Conservation (phyloP, 805 yeast species). For the Maudiozyma saulgeensis region DNA sequence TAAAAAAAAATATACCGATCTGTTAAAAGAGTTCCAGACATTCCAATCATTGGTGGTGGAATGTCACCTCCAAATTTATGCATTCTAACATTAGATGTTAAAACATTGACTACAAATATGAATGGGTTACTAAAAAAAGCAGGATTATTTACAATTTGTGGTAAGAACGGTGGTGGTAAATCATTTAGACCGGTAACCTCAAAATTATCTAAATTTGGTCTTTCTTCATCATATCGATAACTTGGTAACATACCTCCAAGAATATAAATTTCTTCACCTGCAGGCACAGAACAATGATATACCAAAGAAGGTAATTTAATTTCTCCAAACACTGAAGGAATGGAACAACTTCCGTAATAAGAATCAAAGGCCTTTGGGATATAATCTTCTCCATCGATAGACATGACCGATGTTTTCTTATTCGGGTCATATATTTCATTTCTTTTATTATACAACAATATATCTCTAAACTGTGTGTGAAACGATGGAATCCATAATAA, state of each 20-base stretch:
- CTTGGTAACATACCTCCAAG: slow-evolving; percentile 39
- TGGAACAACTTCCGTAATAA: slow-evolving; percentile 16
- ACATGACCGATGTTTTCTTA: slow-evolving; percentile 6
- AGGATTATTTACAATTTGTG: slow-evolving; percentile 35
- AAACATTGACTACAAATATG: slow-evolving; percentile 30
- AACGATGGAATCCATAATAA: slow-evolving; percentile 23
- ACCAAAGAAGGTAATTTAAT: slow-evolving; percentile 33
- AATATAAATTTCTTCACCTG: slow-evolving; percentile 30
- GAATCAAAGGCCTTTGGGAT: slow-evolving; percentile 12
- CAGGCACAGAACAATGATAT: slow-evolving; percentile 35
- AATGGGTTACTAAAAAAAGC: slow-evolving; percentile 31
- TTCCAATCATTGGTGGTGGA: slow-evolving; percentile 45
- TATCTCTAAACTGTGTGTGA: slow-evolving; percentile 6
- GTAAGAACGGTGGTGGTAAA: slow-evolving; percentile 39
- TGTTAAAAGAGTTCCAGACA: slow-evolving; percentile 41
- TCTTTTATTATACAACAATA: slow-evolving; percentile 2
- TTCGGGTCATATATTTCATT: not conserved
- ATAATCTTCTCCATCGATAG: slow-evolving; percentile 10
- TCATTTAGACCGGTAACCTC: slow-evolving; percentile 31
- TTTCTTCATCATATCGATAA: slow-evolving; percentile 18
- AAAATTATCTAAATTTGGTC: slow-evolving; percentile 29
- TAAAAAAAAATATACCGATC: slow-evolving; percentile 49
- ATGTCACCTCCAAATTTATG: slow-evolving; percentile 30
- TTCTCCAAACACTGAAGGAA: slow-evolving; percentile 29
- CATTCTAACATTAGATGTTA: slow-evolving; percentile 32